Evolutionary conservation across 352 stramenopile genomes (phyloP).

Genomic region (Aphanomyces euteiches): DNA sequence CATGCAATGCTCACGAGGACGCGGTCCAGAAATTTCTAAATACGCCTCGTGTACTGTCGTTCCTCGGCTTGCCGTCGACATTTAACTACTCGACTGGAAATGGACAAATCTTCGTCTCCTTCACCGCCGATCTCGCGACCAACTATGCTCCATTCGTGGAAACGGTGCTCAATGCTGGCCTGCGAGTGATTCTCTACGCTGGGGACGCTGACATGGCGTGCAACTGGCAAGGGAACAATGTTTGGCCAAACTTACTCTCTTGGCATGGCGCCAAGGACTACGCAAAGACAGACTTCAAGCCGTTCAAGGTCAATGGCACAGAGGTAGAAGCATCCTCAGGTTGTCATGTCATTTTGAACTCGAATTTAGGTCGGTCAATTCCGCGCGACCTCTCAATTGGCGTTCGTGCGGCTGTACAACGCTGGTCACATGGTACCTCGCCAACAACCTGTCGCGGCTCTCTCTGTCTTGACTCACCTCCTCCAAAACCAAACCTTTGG

Average conservation of each 20-base stretch:
- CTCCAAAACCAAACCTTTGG: neutral
- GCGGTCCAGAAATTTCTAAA: neutral
- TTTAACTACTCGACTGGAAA: neutral
- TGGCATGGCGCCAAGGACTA: neutral
- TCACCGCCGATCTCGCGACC: neutral
- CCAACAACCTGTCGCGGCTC: slow-evolving; percentile 75
- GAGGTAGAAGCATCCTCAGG: neutral
- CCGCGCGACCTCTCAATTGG: slow-evolving; percentile 56
- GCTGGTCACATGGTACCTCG: slow-evolving; percentile 95
- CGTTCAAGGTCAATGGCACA: neutral
- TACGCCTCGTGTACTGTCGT: neutral
- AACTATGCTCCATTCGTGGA: neutral
- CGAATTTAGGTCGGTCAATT: slow-evolving; percentile 40
- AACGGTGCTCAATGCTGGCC: neutral
- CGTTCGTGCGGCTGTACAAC: slow-evolving; percentile 93
- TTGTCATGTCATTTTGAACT: neutral
- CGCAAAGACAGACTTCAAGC: neutral
- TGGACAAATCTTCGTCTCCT: neutral
- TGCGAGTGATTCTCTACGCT: slow-evolving; percentile 35
- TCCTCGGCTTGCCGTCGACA: neutral
- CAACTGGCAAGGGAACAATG: slow-evolving; percentile 23
- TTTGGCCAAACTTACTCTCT: neutral
- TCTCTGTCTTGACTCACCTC: neutral
- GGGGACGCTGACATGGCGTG: slow-evolving; percentile 20
- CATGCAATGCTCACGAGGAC: neutral